Evolutionary conservation across 1,284 basidiomycete species (phyloP).

Genomic region (Lentinula novae-zelandiae): DNA sequence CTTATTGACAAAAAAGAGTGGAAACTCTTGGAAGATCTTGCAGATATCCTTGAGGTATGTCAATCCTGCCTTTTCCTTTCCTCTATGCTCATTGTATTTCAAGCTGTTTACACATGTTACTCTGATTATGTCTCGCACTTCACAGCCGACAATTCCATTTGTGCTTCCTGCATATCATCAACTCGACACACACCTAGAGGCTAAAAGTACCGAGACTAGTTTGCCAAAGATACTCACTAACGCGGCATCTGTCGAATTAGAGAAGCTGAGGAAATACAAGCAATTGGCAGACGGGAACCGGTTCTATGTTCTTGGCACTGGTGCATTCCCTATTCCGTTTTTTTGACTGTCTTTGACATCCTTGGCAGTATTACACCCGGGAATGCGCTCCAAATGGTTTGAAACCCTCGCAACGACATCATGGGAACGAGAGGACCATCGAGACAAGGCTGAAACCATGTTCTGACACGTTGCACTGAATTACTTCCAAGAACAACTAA

Average conservation of each 20-base stretch:
- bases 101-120: constrained; percentile 14
- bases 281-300: background rate
- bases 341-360: background rate
- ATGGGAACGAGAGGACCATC: background rate
- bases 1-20: background rate
- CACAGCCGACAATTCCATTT: constrained; percentile 11
- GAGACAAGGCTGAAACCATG: constrained; percentile 4
- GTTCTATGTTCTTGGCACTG: constrained; percentile 6
- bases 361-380: constrained; percentile 9
- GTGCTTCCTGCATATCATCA: constrained; percentile 8
- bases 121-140: constrained; percentile 6
- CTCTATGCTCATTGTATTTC: background rate
- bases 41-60: constrained; percentile 10
- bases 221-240: background rate
- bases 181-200: constrained; percentile 8
- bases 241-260: background rate
- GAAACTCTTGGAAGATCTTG: constrained; percentile 3
- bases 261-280: constrained; percentile 2
- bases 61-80: background rate
- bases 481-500: background rate
- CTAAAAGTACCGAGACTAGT: background rate
- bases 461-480: constrained; percentile 1
- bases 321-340: background rate
- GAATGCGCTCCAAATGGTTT: constrained; percentile 6
- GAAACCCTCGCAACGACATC: background rate